Base-by-base conservation (phyloP, 805 yeast genomes). In the Ogataea angusta region DNA sequence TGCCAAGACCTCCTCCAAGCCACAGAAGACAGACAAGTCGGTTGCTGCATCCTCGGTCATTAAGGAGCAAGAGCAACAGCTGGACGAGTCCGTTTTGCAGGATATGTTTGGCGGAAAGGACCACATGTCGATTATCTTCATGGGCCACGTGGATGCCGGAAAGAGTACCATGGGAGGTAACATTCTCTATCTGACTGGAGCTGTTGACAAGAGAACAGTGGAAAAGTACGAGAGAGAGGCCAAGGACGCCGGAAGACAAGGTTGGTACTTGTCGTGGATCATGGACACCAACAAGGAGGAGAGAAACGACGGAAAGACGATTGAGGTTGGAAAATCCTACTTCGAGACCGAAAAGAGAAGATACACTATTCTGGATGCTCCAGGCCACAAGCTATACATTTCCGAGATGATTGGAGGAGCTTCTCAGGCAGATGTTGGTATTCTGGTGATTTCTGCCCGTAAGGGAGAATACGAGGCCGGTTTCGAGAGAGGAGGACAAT, bases 141-240 rank as follows among this genome's bases (percentile, higher is more conserved):
- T 93, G 98, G 99, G 99, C 56, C 99, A 93, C 63, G 99, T 93
- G 53, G 99, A 93, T 75, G 99, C 99, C 25, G 99, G 99, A 64
- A 93, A 93, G 68, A 88, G 96, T 38, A 93, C 99, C 46, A 91
- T 93, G 96, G 99, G 99, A 64, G 99, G 99, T 70, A 93, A 93
- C 68, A 72, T 93, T 54, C 76, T 93, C 50, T 91, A 74, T 62
- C 72, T 93, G 59, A 91, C 98, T 16, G 98, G 98, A 47, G 87
- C 97, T 34, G 99, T 93, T 46, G 99, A 93, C 68, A 93, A 93
- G 75, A 86, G 99, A 72, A 91, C 97, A 15, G 93, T 93, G 52
- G 99, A 93, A 56, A 93, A 93, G 67, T 91, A 91, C 63, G 98
- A 93, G 72, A 80, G 90, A 66, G 99, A 93, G 69, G 99, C 99